Evolutionary conservation across 2,329 filamentous ascomycete species (phyloP), one percentile per base, ranked within the genome.

Genomic region (Ophiosphaerella narmari): DNA sequence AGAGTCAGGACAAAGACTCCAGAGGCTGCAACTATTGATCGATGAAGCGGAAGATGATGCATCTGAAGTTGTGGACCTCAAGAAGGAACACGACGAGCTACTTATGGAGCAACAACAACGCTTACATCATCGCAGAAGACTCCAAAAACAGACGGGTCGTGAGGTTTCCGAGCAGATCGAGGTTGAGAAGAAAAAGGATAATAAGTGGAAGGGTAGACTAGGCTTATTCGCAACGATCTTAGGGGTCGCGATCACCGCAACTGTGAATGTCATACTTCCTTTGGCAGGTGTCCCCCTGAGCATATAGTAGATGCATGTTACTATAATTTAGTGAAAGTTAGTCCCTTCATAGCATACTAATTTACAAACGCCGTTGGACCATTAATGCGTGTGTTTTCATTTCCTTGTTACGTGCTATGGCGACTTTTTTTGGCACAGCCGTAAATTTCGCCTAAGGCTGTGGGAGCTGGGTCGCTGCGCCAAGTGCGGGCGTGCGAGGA

Each of bases 221-320:
- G 7, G 33, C 13, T n/a, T 50, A 14, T 54, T 54, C 34, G 47
- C 29, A 32, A 39, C 51, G 8, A 24, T 54, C 12, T 24, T 54
- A 6, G 51, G 47, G 5, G 26, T 54, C 8, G 46, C 43, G 11
- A 47, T 50, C 11, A 47, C 49, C 12, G 36, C 42, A 6, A 46
- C 46, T 23, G 43, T 54, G 3, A 50, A 50, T 29, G 39, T 46
- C 7, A 54, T 54, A 36, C 43, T 54, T 9, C 51, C 51, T 8
- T 39, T 54, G 13, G 51, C 43, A 29, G 51, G 51, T n/a, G 51
- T 54, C 26, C 11, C 26, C 11, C 26, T 29, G 7, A 11, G 26
- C 2, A 7, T 29, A 2, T 29, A 29, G 26, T 29, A 4, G 11
- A 29, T 29, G 26, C 2, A 11, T 29, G 11, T 7, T 29, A 29